These are phyloP conservation scores for Diutina neorugosa DNA, from an alignment of 1,139 yeast genomes.

Conservation along the genomic window DNA sequence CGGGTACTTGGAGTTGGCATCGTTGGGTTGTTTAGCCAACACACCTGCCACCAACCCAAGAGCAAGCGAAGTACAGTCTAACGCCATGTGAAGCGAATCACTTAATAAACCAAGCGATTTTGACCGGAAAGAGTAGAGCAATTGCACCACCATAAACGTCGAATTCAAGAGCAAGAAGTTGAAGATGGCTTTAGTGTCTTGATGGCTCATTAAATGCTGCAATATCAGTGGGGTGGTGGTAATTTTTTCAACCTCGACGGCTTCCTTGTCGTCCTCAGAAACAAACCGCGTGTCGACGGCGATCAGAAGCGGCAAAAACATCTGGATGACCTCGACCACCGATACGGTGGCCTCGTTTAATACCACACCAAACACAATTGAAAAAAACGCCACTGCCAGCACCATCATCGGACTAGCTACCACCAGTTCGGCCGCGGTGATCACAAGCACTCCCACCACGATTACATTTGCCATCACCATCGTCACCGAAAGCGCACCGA, in stretches of 20 bases:
- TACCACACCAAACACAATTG: neutral
- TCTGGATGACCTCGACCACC: neutral
- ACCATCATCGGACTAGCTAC: neutral
- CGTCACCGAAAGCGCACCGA: neutral
- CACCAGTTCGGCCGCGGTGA: neutral
- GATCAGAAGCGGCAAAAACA: neutral
- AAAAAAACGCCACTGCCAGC: neutral
- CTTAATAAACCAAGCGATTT: slow-evolving; percentile 84
- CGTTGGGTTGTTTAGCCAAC: slow-evolving; percentile 30
- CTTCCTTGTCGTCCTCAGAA: neutral
- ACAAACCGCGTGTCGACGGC: neutral
- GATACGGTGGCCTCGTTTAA: neutral
- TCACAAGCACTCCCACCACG: neutral
- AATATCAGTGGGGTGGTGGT: neutral
- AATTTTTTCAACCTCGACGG: neutral
- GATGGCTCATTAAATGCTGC: neutral
- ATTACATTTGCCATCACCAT: neutral
- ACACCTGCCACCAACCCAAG: slow-evolving; percentile 84
- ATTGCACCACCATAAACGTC: slow-evolving; percentile 87
- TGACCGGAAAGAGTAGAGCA: slow-evolving; percentile 82
- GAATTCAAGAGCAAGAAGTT: slow-evolving; percentile 77
- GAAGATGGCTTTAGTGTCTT: slow-evolving; percentile 34
- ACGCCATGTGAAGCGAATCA: slow-evolving; percentile 91
- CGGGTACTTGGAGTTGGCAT: slow-evolving; percentile 63
- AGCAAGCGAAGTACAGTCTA: slow-evolving; percentile 83